Percentiles rank a stretch among this genome's conserved stretches.
phyloP scores from a whole-genome alignment of 2,329 filamentous ascomycete genomes.

The Fusarium humuli region DNA sequence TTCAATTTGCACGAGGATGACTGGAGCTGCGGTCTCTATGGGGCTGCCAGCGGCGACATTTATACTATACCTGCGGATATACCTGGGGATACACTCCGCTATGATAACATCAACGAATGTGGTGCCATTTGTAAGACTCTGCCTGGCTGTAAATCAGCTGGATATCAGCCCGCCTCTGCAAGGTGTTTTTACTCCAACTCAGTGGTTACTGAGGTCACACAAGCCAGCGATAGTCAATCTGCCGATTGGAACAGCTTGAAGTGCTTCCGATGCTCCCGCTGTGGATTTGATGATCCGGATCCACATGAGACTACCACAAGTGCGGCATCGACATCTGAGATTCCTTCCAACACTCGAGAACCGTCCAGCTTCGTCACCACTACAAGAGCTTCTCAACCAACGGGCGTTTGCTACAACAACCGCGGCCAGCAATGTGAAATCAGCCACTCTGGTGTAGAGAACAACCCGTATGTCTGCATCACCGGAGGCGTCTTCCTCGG shows the following conservation, averaged over 20 bases:
- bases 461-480: neutral
- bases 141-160: neutral
- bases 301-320: neutral
- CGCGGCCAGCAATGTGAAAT: conserved; percentile 19
- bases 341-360: neutral
- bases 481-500: neutral
- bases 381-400: neutral
- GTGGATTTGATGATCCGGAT: neutral
- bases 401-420: neutral
- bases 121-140: neutral
- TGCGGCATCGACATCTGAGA: neutral
- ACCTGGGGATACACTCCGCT: neutral
- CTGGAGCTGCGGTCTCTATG: conserved; percentile 1
- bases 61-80: neutral
- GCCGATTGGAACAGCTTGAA: neutral
- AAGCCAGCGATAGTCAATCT: neutral
- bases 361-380: neutral
- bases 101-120: neutral
- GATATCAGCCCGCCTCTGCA: neutral
- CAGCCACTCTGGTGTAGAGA: neutral
- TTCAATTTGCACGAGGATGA: neutral
- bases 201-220: neutral
- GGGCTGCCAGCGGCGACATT: neutral
- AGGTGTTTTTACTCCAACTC: conserved; percentile 4
- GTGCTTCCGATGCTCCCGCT: conserved; percentile 3